phyloP scores from a whole-genome alignment of 768 basidiomycete genomes.

The Lentinula raphanica region DNA sequence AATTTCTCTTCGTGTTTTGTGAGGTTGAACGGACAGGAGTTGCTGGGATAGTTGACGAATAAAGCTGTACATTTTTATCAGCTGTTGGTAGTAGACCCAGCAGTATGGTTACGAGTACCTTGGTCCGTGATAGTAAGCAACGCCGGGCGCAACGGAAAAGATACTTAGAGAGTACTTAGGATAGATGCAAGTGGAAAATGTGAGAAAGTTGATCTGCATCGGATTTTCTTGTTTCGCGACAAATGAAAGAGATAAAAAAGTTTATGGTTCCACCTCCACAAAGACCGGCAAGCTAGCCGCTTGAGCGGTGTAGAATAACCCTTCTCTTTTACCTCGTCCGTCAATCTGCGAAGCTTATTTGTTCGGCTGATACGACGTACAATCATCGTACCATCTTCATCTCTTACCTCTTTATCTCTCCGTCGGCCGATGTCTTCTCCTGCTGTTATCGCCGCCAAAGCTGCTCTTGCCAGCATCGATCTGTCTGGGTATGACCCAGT shows the following conservation, averaged over 20 bases:
- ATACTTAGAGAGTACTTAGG: background rate
- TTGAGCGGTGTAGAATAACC: background rate
- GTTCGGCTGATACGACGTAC: background rate
- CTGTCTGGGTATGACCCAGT: constrained; percentile 84
- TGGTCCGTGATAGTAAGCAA: background rate
- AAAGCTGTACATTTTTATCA: too few species aligned
- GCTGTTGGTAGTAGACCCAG: too few species aligned
- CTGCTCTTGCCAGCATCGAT: constrained; percentile 69
- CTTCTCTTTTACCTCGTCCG: background rate
- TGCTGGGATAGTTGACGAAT: too few species aligned
- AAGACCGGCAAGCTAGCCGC: background rate
- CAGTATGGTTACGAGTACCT: background rate
- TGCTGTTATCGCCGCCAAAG: constrained; percentile 56
- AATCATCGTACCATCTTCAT: background rate
- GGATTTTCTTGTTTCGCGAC: background rate
- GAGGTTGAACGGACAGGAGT: background rate
- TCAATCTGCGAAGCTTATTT: constrained; percentile 3
- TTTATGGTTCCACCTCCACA: background rate
- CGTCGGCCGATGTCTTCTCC: constrained; percentile 47
- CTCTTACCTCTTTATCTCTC: background rate
- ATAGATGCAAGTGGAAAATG: background rate
- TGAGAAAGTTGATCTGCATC: background rate
- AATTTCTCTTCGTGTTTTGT: constrained; percentile 29
- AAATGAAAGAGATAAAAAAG: background rate
- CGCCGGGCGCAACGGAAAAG: background rate